Base-by-base conservation (phyloP, 345 rosid species). In the Psidium friedrichsthalianum region DNA sequence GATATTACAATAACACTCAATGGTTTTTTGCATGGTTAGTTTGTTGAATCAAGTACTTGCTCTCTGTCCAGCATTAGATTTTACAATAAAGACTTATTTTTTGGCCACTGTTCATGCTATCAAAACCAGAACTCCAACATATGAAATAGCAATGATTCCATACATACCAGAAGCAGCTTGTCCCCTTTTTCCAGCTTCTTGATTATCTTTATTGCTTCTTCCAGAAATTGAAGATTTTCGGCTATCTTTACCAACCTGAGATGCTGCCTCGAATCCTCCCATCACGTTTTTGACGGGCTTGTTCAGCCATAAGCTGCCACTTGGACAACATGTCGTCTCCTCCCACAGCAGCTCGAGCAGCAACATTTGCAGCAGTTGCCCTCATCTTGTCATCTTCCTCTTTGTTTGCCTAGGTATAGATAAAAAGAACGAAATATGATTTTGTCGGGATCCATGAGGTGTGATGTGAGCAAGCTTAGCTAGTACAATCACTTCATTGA, bases 351-450 rank as follows among this genome's bases (percentile, higher is more conserved):
- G 95, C 98, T 82, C 98, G 94, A 55, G 99, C 99, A 89, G 99
- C 99, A 87, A 98, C 98, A 84, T 96, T 97, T 89, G 99, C 99
- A 82, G 99, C 99, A 18, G 95, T 94, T 36, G 99, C 87, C 90
- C 99, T 98, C 99, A 97, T 94, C 92, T 97, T 97, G 90, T 97
- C 98, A 82, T 96, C 99, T 82, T 95, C 99, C 87, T 96, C 99
- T 91, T 94, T 97, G 92, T 94, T 96, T 85, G 21, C 94, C 96
- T 94, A 86, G 52, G 86, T 53, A 84, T 20, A 20, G 20, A 58
- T 13, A 47, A 87, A 51, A 55, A 87, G 82, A 82, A 85, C 6
- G 40, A 86, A 25, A 83, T 32, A 69, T 1, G 25, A 15, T n/a
- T 54, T 18, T 10, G 47, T 40, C 18, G 32, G 83, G 58, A 82